Base-by-base conservation (phyloP, 1,139 yeast species). In the Kodamaea anthophila region DNA sequence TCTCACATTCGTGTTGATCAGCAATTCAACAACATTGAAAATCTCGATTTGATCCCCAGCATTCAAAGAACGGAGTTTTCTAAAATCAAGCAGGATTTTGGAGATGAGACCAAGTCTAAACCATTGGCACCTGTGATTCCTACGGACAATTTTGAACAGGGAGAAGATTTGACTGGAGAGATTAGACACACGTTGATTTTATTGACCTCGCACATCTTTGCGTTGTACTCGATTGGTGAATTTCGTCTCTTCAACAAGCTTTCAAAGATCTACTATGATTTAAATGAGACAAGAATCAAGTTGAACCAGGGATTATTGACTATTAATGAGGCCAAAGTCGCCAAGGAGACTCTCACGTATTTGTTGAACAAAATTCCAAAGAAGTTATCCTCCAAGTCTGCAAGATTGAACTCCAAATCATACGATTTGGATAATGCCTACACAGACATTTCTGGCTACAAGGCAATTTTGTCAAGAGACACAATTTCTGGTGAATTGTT, bases 391-490 rank as follows among this genome's bases (percentile, higher is more conserved):
- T 63, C 71, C n/a, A 55, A 51, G 37, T 43, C 67, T 14, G 66
- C 68, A 5, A 55, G 72, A 42, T 55, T 63, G 44, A 61, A 61
- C 37, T 53, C 55, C 8, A 43, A 44, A 13, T 52, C 60, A 14
- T 62, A 59, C 39, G 72, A 63, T 43, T 61, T 63, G 42, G 70
- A 63, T 38, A 56, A 62, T 41, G 45, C 49, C 23, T 47, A 58
- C 35, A 60, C 77, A 31, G 94, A 85, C 51, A 72, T 81, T 23
- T 73, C 84, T 11, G 95, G 91, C 15, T 80, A 82, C 47, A 83
- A 81, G 47, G 74, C 88, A 2, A 67, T 81, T 24, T 60, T 79
- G 41, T 70, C 86, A 1, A 70, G 91, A 58, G 76, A 78, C 43
- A 59, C 72, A 5, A 42, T 53, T 13, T 59, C 80, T 11, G 95